Conservation (phyloP, 441 rosid species). For the Gossypium gossypioides region DNA sequence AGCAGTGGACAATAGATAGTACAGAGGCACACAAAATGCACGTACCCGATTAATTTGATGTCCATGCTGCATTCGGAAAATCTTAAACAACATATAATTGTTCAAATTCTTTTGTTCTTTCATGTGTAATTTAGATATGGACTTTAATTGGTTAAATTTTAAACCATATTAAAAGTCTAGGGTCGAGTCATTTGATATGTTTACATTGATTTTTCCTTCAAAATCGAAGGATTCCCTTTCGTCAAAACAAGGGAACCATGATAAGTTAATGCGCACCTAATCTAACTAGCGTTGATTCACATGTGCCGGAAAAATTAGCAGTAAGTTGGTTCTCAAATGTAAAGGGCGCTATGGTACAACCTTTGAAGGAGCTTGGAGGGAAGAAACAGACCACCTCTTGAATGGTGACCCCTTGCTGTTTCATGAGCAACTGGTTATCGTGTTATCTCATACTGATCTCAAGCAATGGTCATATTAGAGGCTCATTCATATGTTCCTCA, state of each 20-base stretch:
- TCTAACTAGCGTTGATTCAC: neutral
- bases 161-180: neutral
- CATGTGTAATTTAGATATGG: neutral
- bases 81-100: neutral
- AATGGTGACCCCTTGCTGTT: neutral
- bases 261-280: neutral
- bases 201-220: neutral
- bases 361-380: neutral
- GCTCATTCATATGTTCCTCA: neutral
- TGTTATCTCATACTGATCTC: neutral
- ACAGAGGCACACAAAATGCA: neutral
- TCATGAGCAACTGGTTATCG: neutral
- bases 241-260: neutral
- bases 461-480: neutral
- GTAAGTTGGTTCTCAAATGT: neutral
- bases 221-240: neutral
- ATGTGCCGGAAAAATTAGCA: neutral
- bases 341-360: constrained; percentile 19
- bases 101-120: neutral
- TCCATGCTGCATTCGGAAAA: neutral
- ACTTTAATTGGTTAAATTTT: neutral
- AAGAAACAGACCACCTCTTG: neutral
- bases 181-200: neutral
- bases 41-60: neutral
- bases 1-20: neutral